Percentiles rank a stretch among this genome's conserved stretches.
These are phyloP conservation scores for Amyloporia xantha DNA, from an alignment of 768 basidiomycete species.

Conservation along the genomic window DNA sequence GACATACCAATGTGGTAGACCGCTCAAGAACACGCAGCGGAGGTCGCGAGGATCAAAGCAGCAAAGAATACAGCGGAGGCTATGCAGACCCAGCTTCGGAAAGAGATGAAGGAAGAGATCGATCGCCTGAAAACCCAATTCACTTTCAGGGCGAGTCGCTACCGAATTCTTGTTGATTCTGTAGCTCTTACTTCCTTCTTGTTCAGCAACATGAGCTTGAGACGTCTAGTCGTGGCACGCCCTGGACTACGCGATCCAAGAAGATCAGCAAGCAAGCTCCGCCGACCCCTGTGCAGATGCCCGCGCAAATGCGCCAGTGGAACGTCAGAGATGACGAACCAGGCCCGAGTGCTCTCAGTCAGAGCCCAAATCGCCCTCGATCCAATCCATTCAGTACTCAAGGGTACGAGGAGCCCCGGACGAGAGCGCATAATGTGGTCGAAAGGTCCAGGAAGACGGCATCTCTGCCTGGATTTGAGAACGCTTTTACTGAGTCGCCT, in stretches of 20 bases:
- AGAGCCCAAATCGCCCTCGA: constrained; percentile 34
- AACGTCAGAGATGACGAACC: constrained; percentile 19
- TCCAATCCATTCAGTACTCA: constrained; percentile 15
- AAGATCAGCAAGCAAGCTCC: constrained; percentile 30
- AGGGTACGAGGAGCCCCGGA: constrained; percentile 16
- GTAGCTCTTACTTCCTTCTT: background rate
- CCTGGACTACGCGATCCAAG: constrained; percentile 40
- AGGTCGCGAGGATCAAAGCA: constrained; percentile 48
- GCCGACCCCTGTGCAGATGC: constrained; percentile 33
- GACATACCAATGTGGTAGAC: constrained; percentile 29
- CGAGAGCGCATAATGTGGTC: constrained; percentile 7
- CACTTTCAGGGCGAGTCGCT: constrained; percentile 52
- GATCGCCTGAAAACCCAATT: constrained; percentile 66
- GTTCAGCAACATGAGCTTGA: constrained; percentile 64
- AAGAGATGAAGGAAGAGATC: constrained; percentile 58
- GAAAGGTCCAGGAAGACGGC: constrained; percentile 17
- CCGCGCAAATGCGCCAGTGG: constrained; percentile 35
- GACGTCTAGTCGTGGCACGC: constrained; percentile 43
- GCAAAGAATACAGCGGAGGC: constrained; percentile 58
- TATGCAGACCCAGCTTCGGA: constrained; percentile 47
- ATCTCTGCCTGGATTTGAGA: constrained; percentile 23
- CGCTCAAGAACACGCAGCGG: constrained; percentile 50
- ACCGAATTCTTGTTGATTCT: background rate
- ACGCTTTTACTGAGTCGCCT: constrained; percentile 15
- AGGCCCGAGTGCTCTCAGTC: constrained; percentile 23